Base-by-base conservation (phyloP, 1,139 yeast genomes). In the Candida sanyaensis region DNA sequence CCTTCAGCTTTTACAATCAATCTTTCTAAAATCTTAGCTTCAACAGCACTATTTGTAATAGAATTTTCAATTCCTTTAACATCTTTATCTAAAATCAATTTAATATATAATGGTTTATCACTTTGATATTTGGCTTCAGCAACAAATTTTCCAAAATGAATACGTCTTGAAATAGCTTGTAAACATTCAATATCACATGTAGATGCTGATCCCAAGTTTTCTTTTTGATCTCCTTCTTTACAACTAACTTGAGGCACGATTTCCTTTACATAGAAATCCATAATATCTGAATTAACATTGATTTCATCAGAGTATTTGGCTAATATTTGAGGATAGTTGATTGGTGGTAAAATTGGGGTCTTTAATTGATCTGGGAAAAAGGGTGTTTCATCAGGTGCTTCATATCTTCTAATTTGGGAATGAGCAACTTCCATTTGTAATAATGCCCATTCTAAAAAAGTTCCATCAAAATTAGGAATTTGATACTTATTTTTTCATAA, bases 91-190 rank as follows among this genome's bases (percentile, higher is more conserved):
- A 72, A 64, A 56, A 93, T 93, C 58, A 91, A 70, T 57, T 77
- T 69, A 1, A 81, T 82, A 69, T 85, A 91, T 46, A 66, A 66
- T 45, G 80, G 88, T 40, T 75, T 78, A 55, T 92, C 96, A 28
- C 75, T 69, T 59, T 78, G 86, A 65, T 83, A 93, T 68, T 93
- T 93, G 38, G 96, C 87, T 64, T 93, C 99, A 5, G 99, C 99
- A 5, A 93, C 99, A 72, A 93, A 93, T 67, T 88, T 89, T 44
- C 98, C 99, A 68, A 93, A 93, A 69, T 93, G 99, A 56, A 93
- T 90, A 63, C 99, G 80, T 60, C 99, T 78, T n/a, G 96, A 88
- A 43, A 93, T 71, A 5, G 96, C 85, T 65, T 92, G 97, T 54
- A 93, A 75, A 56, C 88, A 82, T 56, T 88, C 96, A 50, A 93